Percentiles rank a stretch among this genome's conserved stretches.
These are phyloP conservation scores for Lithocarpus polystachyus DNA, from an alignment of 306 rosid genomes.

Conservation along the genomic window DNA sequence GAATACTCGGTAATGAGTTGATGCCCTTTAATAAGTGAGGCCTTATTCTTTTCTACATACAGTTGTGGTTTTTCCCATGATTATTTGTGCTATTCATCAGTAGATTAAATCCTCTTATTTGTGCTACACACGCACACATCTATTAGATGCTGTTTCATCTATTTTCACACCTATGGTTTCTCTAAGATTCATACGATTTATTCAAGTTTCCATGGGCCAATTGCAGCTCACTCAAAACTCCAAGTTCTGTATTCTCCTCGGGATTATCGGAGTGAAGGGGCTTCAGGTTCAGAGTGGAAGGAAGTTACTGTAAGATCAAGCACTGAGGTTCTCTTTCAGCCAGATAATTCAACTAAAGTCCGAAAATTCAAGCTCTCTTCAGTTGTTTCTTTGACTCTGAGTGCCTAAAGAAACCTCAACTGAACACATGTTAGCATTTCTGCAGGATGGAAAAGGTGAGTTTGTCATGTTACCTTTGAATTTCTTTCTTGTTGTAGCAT, in stretches of 20 bases:
- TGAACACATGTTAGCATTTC: not conserved
- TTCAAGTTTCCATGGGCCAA: constrained; percentile 15
- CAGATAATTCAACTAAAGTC: constrained; percentile 45
- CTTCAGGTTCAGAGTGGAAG: constrained; percentile 58
- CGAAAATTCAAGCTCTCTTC: constrained; percentile 75
- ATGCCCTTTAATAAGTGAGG: too few species aligned
- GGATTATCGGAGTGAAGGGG: constrained; percentile 69
- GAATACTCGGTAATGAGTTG: too few species aligned
- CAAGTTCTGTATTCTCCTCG: constrained; percentile 69
- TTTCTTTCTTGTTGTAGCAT: not conserved
- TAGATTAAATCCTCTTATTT: too few species aligned
- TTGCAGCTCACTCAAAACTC: constrained; percentile 77
- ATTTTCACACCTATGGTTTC: not conserved
- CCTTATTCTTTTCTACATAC: too few species aligned
- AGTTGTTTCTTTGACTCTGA: constrained; percentile 55
- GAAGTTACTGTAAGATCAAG: constrained; percentile 74
- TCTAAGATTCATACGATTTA: constrained; percentile 7
- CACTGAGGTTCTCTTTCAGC: constrained; percentile 75
- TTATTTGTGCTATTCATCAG: too few species aligned
- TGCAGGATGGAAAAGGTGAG: not conserved
- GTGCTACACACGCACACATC: not conserved
- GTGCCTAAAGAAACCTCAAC: constrained; percentile 46
- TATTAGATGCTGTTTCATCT: not conserved
- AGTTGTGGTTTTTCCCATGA: too few species aligned
- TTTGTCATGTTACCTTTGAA: too few species aligned